Base-by-base conservation (phyloP, 202 grass and related monocot genomes). In the Eragrostis tef region DNA sequence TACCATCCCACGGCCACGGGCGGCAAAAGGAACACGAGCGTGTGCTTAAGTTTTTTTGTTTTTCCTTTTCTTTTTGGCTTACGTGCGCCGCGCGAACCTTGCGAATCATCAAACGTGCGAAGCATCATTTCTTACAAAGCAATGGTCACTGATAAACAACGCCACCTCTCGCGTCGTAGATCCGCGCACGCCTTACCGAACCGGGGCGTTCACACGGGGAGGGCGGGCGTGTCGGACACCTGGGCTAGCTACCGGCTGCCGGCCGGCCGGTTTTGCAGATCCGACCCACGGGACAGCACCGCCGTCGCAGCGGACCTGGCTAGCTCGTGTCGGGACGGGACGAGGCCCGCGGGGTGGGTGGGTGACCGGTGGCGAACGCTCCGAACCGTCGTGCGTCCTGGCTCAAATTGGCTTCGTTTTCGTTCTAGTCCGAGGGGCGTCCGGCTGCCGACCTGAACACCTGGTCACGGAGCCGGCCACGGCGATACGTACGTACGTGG, bases 71-170 rank as follows among this genome's bases (percentile, higher is more conserved):
- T 13, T 59, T 59, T 25, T 25, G 7, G 74, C 74, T 21, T 77
- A 29, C 74, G 41, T 77, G 74, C 74, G 29, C 46, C 29, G 48
- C 17, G 53, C 51, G 16, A 46, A 19, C 42, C 6, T 29, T 34
- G 71, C 48, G 60, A 13, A 1, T 3, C 31, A 20, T 24, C 36
- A 60, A 67, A 73, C 76, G 84, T 74, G 84, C 76, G 12, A 12
- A 26, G 76, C 84, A 80, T 74, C 84, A 48, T 79, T 13, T 6
- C 19, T 53, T 53, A 2, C 4, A 22, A 6, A 1, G 21, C 15
- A 11, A 43, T 6, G 22, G 7, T 16, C 11, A 14, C 22, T 9
- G 56, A 59, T 58, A 22, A 27, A 27, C 9, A 43, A 58, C 34
- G 25, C 25, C 60, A 63, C 25, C 26, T 31, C 56, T 9, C 71